phyloP scores from a whole-genome alignment of 192 early-diverging fungal species.

The Gonapodya sp. region DNA sequence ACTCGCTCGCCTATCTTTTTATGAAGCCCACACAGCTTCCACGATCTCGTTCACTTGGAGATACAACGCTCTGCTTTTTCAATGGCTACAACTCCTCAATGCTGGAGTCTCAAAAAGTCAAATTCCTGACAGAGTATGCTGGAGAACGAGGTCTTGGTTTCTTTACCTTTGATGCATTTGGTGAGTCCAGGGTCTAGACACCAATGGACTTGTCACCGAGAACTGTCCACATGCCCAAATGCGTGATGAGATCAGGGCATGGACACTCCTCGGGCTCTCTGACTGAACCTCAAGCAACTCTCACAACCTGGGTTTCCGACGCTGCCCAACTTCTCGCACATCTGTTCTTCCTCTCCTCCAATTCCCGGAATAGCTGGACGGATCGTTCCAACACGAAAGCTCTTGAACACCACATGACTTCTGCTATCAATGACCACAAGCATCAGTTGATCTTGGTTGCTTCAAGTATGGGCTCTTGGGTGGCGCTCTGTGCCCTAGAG shows the following conservation, averaged over 20 bases:
- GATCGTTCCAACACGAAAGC: neutral
- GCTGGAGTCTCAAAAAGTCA: neutral
- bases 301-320: neutral
- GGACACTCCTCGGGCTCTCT: neutral
- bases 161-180: constrained; percentile 2
- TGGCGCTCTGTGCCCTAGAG: neutral
- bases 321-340: neutral
- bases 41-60: too few species aligned
- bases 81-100: neutral
- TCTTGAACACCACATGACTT: too few species aligned
- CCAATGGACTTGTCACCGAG: too few species aligned
- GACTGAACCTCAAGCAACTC: neutral
- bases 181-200: too few species aligned
- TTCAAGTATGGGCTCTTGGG: neutral
- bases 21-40: too few species aligned
- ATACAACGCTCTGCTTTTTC: too few species aligned
- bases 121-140: neutral
- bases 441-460: too few species aligned
- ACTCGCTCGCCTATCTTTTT: too few species aligned
- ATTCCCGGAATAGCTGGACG: neutral
- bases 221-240: too few species aligned
- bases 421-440: too few species aligned
- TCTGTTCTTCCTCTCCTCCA: neutral
- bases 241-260: neutral
- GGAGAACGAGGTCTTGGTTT: neutral